Evolutionary conservation across 2,329 filamentous ascomycete species (phyloP).

Genomic region (Aspergillus carbonarius): DNA sequence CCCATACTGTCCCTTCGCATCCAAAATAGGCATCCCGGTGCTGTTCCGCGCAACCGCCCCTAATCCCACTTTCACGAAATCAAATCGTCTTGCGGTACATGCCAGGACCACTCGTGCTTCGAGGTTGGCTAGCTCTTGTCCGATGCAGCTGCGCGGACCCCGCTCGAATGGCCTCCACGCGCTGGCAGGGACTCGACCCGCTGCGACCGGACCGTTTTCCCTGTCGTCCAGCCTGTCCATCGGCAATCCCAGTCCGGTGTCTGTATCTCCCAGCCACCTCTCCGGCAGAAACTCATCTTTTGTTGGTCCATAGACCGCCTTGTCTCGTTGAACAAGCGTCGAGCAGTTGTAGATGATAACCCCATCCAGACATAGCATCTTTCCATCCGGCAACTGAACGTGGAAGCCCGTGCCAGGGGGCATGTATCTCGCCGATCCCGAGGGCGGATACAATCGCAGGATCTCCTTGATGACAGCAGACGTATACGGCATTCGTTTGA

Average conservation of each 20-base stretch:
- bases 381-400: slow-evolving; percentile 8
- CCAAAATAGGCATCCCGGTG: not conserved
- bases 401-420: slow-evolving; percentile 10
- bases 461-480: slow-evolving; percentile 56
- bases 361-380: slow-evolving; percentile 11
- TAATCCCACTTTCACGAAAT: slow-evolving; percentile 19
- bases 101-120: slow-evolving; percentile 31
- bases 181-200: slow-evolving; percentile 31
- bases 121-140: slow-evolving; percentile 51
- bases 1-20: slow-evolving; percentile 9
- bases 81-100: slow-evolving; percentile 15
- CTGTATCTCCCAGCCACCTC: slow-evolving; percentile 32
- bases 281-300: slow-evolving; percentile 36
- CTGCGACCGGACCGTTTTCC: slow-evolving; percentile 3
- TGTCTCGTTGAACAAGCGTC: slow-evolving; percentile 20
- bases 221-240: not conserved
- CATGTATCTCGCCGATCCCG: slow-evolving; percentile 13
- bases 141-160: slow-evolving; percentile 51
- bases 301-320: slow-evolving; percentile 15
- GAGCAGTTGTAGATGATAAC: slow-evolving; percentile 14
- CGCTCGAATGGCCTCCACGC: slow-evolving; percentile 53
- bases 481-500: slow-evolving; percentile 51
- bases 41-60: slow-evolving; percentile 6
- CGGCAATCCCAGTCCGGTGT: slow-evolving; percentile 10
- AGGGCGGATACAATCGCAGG: slow-evolving; percentile 53